Evolutionary conservation across 345 rosid genomes (phyloP).

Genomic region (Punica granatum): DNA sequence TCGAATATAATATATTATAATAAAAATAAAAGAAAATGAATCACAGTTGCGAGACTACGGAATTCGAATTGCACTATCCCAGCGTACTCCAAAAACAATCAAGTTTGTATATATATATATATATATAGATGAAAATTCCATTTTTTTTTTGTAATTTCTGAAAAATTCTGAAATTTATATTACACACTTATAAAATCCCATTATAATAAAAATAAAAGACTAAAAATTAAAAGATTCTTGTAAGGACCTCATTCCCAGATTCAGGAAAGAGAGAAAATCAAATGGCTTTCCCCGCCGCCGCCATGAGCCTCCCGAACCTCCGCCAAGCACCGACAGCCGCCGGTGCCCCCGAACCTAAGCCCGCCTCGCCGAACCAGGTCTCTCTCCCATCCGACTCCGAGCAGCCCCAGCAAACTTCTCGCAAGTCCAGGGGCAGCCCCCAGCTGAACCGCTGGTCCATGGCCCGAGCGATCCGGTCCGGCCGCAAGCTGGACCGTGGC

Average conservation of each 20-base stretch:
- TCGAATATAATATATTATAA: no score
- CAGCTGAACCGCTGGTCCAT: constrained; percentile 83
- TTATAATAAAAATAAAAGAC: neutral
- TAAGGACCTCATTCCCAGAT: neutral
- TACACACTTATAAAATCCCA: no score
- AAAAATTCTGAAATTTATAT: no score
- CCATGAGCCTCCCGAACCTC: constrained; percentile 31
- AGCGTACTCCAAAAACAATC: no score
- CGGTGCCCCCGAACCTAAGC: constrained; percentile 12
- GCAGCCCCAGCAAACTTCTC: constrained; percentile 26
- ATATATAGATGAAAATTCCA: no score
- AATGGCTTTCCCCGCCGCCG: constrained; percentile 25
- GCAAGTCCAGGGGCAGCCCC: constrained; percentile 51
- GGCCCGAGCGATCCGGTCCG: constrained; percentile 68
- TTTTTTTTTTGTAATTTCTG: no score
- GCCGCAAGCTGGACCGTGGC: constrained; percentile 54
- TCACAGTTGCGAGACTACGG: no score
- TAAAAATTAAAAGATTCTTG: neutral
- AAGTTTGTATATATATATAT: no score
- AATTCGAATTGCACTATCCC: no score
- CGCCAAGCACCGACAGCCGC: constrained; percentile 20
- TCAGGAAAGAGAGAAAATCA: neutral
- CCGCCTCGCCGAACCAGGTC: constrained; percentile 1
- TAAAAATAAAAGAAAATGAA: no score
- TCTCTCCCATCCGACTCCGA: constrained; percentile 12